phyloP scores from a whole-genome alignment of 805 yeast species.

The Teunomyces aglyptinius region DNA sequence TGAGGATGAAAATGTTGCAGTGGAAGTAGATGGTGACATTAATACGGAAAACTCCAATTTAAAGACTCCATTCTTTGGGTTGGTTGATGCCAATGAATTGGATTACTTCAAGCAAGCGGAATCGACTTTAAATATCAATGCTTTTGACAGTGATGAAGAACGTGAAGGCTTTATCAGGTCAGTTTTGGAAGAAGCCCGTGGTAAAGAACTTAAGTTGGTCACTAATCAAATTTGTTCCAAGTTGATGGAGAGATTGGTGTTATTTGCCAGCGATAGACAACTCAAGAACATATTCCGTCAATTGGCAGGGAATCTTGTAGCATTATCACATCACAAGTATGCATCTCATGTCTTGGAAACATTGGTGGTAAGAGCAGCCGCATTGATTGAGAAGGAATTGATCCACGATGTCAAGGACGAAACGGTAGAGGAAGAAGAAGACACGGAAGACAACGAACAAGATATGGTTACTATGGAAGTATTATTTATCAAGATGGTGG shows the following conservation, averaged over 20 bases:
- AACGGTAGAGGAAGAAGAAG: conserved; percentile 26
- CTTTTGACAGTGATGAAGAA: conserved; percentile 74
- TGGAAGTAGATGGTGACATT: conserved; percentile 4
- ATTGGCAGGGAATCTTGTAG: conserved; percentile 72
- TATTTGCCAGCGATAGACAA: conserved; percentile 62
- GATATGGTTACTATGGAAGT: conserved; percentile 60
- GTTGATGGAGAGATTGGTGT: conserved; percentile 80
- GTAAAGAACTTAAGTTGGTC: conserved; percentile 87
- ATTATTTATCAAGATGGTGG: conserved; percentile 59
- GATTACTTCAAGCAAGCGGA: conserved; percentile 95
- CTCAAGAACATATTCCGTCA: conserved; percentile 62
- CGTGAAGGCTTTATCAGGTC: conserved; percentile 67
- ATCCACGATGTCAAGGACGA: conserved; percentile 27
- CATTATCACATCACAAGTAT: conserved; percentile 80
- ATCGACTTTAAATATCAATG: conserved; percentile 74
- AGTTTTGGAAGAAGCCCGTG: conserved; percentile 80
- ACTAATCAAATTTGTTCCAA: conserved; percentile 96
- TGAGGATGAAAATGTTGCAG: conserved; percentile 6
- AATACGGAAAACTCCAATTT: conserved; percentile 15
- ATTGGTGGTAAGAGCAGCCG: conserved; percentile 69
- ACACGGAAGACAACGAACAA: conserved; percentile 34
- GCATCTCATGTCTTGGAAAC: conserved; percentile 94
- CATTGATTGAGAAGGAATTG: conserved; percentile 71
- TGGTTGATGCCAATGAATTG: conserved; percentile 77
- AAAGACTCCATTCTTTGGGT: conserved; percentile 68